Percentiles rank a stretch among this genome's conserved stretches.
Evolutionary conservation across 116 monocot genomes (phyloP).

Genomic region (Cymodocea nodosa): DNA sequence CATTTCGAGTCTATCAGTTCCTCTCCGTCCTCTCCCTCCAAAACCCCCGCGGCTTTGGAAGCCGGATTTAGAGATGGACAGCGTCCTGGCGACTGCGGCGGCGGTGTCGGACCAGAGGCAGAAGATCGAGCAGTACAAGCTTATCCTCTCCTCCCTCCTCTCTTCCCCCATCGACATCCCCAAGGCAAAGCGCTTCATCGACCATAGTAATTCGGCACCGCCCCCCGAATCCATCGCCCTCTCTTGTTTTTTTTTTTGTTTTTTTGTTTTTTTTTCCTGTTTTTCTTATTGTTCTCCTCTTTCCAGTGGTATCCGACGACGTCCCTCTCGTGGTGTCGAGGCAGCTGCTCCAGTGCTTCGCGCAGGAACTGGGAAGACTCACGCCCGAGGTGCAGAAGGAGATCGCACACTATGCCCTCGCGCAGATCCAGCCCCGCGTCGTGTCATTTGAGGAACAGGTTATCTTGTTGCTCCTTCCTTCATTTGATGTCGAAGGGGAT

Average conservation of each 20-base stretch:
- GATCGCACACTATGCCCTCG: constrained; percentile 69
- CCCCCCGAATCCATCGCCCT: background rate
- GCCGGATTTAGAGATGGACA: constrained; percentile 32
- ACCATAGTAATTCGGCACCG: constrained; percentile 45
- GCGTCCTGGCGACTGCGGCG: constrained; percentile 53
- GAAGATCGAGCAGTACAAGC: constrained; percentile 93
- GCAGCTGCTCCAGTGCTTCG: constrained; percentile 83
- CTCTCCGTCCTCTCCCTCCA: background rate
- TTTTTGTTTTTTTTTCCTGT: background rate
- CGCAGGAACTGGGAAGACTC: constrained; percentile 69
- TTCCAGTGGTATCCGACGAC: constrained; percentile 79
- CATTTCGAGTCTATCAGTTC: too few relatives aligned
- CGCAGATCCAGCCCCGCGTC: constrained; percentile 77
- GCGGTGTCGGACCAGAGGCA: constrained; percentile 74
- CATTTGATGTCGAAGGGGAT: background rate
- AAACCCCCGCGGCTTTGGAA: background rate
- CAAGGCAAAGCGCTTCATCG: constrained; percentile 76
- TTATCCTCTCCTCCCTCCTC: constrained; percentile 57
- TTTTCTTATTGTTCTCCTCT: too few relatives aligned
- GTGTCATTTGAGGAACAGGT: constrained; percentile 99
- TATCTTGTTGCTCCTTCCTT: background rate
- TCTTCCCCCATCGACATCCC: constrained; percentile 33
- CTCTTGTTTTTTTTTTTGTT: background rate
- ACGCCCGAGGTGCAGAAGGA: constrained; percentile 59
- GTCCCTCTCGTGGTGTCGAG: constrained; percentile 87